These are phyloP conservation scores for Paraphaeosphaeria minitans DNA, from an alignment of 2,329 filamentous ascomycete species.

Conservation along the genomic window DNA sequence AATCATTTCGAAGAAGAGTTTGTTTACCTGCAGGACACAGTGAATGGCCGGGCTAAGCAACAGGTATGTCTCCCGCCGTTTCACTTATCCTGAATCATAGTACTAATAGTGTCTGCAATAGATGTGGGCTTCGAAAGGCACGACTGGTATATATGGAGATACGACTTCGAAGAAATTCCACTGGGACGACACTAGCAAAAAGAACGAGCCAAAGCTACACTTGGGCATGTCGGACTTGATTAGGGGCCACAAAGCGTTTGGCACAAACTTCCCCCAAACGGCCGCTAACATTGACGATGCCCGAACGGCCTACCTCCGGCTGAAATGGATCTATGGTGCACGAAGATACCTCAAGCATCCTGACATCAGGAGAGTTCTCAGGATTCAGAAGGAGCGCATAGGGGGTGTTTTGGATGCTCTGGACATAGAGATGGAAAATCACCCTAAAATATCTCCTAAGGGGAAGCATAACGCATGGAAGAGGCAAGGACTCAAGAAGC, in stretches of 20 bases:
- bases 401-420: conserved; percentile 6
- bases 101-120: neutral
- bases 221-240: neutral
- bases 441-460: neutral
- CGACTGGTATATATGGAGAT: neutral
- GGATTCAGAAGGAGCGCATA: conserved; percentile 8
- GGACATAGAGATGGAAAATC: conserved; percentile 2
- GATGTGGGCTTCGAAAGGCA: neutral
- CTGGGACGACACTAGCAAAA: no score
- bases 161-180: neutral
- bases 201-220: neutral
- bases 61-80: neutral
- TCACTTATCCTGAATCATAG: neutral
- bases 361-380: conserved; percentile 2
- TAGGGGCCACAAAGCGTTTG: neutral
- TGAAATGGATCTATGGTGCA: conserved; percentile 1
- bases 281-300: neutral
- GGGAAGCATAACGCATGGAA: conserved; percentile 3
- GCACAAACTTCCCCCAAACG: neutral
- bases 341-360: neutral
- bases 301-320: neutral
- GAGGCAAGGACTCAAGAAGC: conserved; percentile 1
- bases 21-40: neutral
- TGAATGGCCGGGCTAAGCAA: neutral
- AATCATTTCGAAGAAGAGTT: neutral